These are phyloP conservation scores for Colletotrichum tamarilloi DNA, from an alignment of 2,329 filamentous ascomycete genomes.

Conservation along the genomic window DNA sequence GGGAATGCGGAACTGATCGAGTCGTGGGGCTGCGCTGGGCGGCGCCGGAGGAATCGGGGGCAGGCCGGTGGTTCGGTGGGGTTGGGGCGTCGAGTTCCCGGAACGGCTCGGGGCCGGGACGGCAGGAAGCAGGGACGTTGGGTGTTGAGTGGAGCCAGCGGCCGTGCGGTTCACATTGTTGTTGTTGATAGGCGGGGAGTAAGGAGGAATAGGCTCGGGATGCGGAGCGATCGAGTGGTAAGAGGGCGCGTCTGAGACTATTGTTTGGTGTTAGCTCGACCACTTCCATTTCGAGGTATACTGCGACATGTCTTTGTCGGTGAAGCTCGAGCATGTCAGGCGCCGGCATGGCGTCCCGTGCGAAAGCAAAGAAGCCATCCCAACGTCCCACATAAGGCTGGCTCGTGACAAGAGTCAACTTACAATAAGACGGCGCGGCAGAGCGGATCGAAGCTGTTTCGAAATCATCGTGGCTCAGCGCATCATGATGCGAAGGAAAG, in stretches of 20 bases:
- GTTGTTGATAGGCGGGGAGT: constrained; percentile 53
- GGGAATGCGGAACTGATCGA: constrained; percentile 66
- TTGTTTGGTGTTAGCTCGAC: constrained; percentile 2
- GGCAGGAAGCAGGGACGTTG: constrained; percentile 30
- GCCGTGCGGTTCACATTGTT: constrained; percentile 30
- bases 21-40: constrained; percentile 44
- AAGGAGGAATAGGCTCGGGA: constrained; percentile 61
- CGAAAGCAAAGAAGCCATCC: background rate
- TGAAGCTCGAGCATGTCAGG: constrained; percentile 1
- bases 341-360: background rate
- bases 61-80: constrained; percentile 55
- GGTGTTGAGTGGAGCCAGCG: constrained; percentile 35
- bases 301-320: background rate
- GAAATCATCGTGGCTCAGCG: constrained; percentile 64
- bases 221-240: constrained; percentile 68
- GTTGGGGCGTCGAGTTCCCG: constrained; percentile 40
- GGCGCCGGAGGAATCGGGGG: constrained; percentile 59
- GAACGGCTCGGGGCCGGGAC: constrained; percentile 40
- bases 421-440: constrained; percentile 75
- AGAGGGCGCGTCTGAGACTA: constrained; percentile 73
- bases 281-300: background rate
- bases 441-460: constrained; percentile 76
- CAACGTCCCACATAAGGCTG: background rate
- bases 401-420: constrained; percentile 43
- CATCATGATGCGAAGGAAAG: constrained; percentile 38